Evolutionary conservation across 306 rosid genomes (phyloP).

Genomic region (Prunus kanzakura): DNA sequence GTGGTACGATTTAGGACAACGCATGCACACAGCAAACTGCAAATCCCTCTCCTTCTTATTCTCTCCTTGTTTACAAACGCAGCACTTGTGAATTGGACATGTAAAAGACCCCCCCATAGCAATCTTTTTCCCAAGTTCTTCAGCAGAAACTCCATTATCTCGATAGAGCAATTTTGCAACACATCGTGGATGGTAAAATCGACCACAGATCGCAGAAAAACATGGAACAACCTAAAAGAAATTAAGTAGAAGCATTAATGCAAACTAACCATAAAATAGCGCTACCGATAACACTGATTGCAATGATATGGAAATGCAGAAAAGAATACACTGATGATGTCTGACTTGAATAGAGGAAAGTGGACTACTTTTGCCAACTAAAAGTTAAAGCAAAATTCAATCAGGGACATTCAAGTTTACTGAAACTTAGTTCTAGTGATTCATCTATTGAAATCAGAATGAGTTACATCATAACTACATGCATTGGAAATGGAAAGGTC

Average conservation of each 20-base stretch:
- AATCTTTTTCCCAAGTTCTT: conserved; percentile 32
- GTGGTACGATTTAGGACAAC: conserved; percentile 72
- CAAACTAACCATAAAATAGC: neutral
- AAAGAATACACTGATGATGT: neutral
- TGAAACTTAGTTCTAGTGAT: neutral
- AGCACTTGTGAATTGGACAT: conserved; percentile 65
- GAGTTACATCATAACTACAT: too few relatives aligned
- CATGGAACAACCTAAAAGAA: conserved; percentile 51
- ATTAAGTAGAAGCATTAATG: neutral
- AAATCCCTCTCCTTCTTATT: conserved; percentile 37
- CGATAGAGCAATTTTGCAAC: conserved; percentile 44
- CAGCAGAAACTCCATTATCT: conserved; percentile 23
- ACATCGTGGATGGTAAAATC: conserved; percentile 60
- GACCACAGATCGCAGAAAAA: conserved; percentile 53
- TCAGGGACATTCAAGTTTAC: neutral
- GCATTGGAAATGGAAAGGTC: too few relatives aligned
- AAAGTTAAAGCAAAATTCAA: neutral
- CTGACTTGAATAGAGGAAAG: neutral
- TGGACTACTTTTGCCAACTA: neutral
- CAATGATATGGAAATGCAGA: neutral
- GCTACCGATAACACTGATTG: neutral
- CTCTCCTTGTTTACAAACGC: conserved; percentile 49
- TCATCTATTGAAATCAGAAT: too few relatives aligned
- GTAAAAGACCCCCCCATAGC: conserved; percentile 46
- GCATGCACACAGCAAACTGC: conserved; percentile 62